Base-by-base conservation (phyloP, 2,329 filamentous ascomycete genomes). In the Xylariaceae sp. region DNA sequence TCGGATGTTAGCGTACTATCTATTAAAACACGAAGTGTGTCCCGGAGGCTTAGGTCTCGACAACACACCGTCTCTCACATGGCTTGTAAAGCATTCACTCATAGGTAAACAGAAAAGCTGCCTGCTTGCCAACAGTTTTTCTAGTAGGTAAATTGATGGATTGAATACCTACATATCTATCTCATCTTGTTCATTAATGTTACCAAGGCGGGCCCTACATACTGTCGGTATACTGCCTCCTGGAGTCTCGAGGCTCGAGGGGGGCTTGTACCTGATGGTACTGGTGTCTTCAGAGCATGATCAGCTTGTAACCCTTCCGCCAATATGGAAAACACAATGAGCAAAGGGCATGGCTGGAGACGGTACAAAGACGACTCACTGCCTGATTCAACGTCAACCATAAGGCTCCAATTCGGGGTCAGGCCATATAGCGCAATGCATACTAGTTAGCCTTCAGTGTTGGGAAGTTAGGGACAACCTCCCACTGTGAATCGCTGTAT, bases 401-500 rank as follows among this genome's bases (percentile, higher is more conserved):
- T 23, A 53, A 37, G 14, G 17, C 16, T 36, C 46, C 16, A 52
- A 19, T 16, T 16, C 26, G 37, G 34, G 28, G 7, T 16, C 26
- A 44, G 23, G 40, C n/a, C 37, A n/a, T 53, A 44, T 31, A 16
- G 21, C 24, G 21, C 37, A 24, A 34, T 44, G 48, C 11, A 36
- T 39, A 29, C 51, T 60, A 53, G 19, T 37, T 41, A 24, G 19
- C 46, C 43, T 29, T 49, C 29, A 39, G 7, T 26, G 19, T 12
- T 3, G 44, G 55, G 26, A 55, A 45, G 33, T 17, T 21, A 11
- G 53, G 61, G 24, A 60, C 23, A 12, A 57, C 29, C 8, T 54
- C 60, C 61, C 57, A 64, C 3, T 46, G 56, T 12, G 61, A 60
- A n/a, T 50, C 62, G 28, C 33, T 40, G 14, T 49, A 24, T 46